Percentiles rank a stretch among this genome's conserved stretches.
Conservation (phyloP, 1,139 yeast genomes). For the Saccharomyces hybrid region DNA sequence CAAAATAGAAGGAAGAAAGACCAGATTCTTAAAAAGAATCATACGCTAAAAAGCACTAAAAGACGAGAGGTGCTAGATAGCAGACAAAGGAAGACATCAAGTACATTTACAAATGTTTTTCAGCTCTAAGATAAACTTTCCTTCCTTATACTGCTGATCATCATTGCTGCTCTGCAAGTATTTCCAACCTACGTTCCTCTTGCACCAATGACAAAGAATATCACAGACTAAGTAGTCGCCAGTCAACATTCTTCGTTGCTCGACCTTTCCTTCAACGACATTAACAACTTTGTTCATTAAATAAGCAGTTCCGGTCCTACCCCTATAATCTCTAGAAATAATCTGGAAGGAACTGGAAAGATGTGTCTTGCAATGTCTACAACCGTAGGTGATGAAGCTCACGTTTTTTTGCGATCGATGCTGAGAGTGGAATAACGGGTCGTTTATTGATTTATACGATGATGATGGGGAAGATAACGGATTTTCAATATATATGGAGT, state of each 20-base stretch:
- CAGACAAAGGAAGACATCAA: constrained; percentile 4
- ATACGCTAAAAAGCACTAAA: neutral
- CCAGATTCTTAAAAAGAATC: neutral
- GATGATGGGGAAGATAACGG: constrained; percentile 1
- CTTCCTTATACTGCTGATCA: constrained; percentile 38
- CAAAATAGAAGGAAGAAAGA: neutral
- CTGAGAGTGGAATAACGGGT: neutral
- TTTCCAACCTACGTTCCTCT: constrained; percentile 39
- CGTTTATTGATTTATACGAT: neutral
- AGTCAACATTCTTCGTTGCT: constrained; percentile 37
- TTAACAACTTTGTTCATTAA: constrained; percentile 37
- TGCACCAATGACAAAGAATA: constrained; percentile 39
- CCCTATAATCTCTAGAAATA: constrained; percentile 38
- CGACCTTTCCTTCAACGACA: constrained; percentile 31
- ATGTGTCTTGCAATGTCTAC: constrained; percentile 38
- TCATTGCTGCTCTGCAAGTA: constrained; percentile 34
- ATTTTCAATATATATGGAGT: constrained; percentile 33
- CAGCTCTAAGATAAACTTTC: constrained; percentile 37
- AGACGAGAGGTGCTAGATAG: neutral
- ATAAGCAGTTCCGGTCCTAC: constrained; percentile 39
- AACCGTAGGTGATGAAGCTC: constrained; percentile 35
- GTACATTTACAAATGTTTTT: constrained; percentile 28
- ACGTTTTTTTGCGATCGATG: constrained; percentile 5
- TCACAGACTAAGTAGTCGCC: constrained; percentile 39
- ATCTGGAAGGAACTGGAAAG: constrained; percentile 36